A percentile compares a stretch with the other conserved stretches of the same genome.
Conservation (phyloP, 164 flowering plant genomes). For the Macadamia integrifolia region DNA sequence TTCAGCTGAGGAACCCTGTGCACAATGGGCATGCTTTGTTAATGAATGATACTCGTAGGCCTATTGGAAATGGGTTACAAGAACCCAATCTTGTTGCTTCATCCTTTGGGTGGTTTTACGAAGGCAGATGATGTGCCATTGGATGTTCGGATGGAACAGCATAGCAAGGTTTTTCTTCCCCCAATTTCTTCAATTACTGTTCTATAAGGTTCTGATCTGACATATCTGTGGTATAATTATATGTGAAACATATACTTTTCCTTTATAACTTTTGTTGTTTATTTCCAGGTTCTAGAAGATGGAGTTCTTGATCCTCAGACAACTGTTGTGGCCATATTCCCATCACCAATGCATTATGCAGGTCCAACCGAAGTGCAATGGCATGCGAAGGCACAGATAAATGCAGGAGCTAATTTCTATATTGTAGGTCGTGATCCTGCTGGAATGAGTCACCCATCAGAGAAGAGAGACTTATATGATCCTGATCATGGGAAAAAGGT, state of each 20-base stretch:
- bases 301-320: constrained; percentile 66
- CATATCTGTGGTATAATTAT: not conserved
- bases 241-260: not conserved
- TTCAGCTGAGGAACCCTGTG: not conserved
- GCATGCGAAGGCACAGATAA: constrained; percentile 67
- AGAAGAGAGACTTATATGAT: constrained; percentile 56
- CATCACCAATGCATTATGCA: constrained; percentile 69
- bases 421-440: constrained; percentile 67
- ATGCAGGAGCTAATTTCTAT: constrained; percentile 68
- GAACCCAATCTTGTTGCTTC: constrained; percentile 38
- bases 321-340: constrained; percentile 56
- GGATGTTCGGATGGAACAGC: constrained; percentile 54
- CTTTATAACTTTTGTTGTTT: not conserved
- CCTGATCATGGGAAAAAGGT: constrained; percentile 65
- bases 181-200: not conserved
- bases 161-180: constrained; percentile 35
- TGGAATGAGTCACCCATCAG: constrained; percentile 56
- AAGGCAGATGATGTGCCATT: constrained; percentile 66
- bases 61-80: not conserved
- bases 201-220: not conserved
- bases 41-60: not conserved
- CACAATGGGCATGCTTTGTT: not conserved
- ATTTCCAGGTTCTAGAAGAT: constrained; percentile 53
- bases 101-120: constrained; percentile 60
- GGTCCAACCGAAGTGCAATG: constrained; percentile 70